A percentile compares a stretch with the other conserved stretches of the same genome.
Conservation (phyloP, 805 yeast genomes). For the Isabelozyma pseudorhagii region DNA sequence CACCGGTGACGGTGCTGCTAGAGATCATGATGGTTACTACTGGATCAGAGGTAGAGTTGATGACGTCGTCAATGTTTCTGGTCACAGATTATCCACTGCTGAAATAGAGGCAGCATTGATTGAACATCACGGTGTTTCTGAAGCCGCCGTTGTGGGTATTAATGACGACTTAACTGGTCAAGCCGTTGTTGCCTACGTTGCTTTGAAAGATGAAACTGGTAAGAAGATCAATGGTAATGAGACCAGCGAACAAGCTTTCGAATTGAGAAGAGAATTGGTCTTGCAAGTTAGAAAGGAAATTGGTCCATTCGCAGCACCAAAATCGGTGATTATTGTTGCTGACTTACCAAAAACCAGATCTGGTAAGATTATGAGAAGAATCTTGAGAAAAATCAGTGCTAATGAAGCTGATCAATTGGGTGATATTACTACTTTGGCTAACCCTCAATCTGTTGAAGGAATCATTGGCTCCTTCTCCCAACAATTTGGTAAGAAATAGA, state of each 20-base stretch:
- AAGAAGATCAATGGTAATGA: slow-evolving; percentile 43
- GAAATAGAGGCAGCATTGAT: slow-evolving; percentile 92
- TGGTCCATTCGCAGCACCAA: slow-evolving; percentile 96
- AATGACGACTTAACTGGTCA: slow-evolving; percentile 96
- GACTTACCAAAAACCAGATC: slow-evolving; percentile 98
- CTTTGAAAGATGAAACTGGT: slow-evolving; percentile 67
- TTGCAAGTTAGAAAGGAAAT: slow-evolving; percentile 88
- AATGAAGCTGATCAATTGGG: slow-evolving; percentile 93
- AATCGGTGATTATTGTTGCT: slow-evolving; percentile 73
- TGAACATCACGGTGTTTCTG: slow-evolving; percentile 78
- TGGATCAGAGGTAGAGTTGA: slow-evolving; percentile 99
- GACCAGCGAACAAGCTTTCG: slow-evolving; percentile 44
- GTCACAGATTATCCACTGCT: slow-evolving; percentile 97
- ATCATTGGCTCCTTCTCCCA: slow-evolving; percentile 52
- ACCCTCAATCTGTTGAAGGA: slow-evolving; percentile 78
- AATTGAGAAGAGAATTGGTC: slow-evolving; percentile 68
- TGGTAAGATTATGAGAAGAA: slow-evolving; percentile 98
- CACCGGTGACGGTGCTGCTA: slow-evolving; percentile 98
- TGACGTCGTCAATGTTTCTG: slow-evolving; percentile 96
- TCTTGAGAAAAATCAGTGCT: slow-evolving; percentile 86
- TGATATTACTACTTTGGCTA: slow-evolving; percentile 83
- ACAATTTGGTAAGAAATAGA: slow-evolving; percentile 41
- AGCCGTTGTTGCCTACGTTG: slow-evolving; percentile 93
- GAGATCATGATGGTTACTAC: slow-evolving; percentile 93
- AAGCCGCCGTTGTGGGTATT: slow-evolving; percentile 93